Conservation (phyloP, 257 asterid genomes). For the Echites panduratus region DNA sequence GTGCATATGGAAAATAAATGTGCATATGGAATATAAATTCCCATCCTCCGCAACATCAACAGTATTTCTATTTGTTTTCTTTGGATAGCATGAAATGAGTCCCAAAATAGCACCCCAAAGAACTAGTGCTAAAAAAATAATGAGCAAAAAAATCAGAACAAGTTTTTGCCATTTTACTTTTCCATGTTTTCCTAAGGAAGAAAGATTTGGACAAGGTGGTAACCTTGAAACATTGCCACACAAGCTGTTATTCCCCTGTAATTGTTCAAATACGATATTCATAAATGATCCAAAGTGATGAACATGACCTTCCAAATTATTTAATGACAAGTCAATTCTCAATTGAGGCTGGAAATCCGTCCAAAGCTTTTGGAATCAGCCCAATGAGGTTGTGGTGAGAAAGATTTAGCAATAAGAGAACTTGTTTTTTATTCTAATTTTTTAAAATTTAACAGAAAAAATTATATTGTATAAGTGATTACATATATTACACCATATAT, state of each 20-base stretch:
- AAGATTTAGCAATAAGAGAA: slow-evolving; percentile 19
- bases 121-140: slow-evolving; percentile 4
- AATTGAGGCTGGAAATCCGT: slow-evolving; percentile 7
- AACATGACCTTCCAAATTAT: slow-evolving; percentile 15
- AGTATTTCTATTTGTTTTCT: neutral
- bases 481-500: too few relatives aligned
- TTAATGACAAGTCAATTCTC: slow-evolving; percentile 21
- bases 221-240: slow-evolving; percentile 16
- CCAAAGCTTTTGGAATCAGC: slow-evolving; percentile 19
- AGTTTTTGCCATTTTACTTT: neutral
- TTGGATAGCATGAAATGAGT: neutral
- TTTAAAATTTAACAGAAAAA: too few relatives aligned
- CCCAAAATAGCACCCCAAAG: neutral
- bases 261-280: slow-evolving; percentile 11
- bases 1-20: too few relatives aligned
- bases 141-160: slow-evolving; percentile 4
- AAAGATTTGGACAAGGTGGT: too few relatives aligned
- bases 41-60: too few relatives aligned
- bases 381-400: slow-evolving; percentile 34
- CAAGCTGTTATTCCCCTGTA: slow-evolving; percentile 26
- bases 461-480: too few relatives aligned
- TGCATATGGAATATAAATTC: too few relatives aligned
- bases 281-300: slow-evolving; percentile 23
- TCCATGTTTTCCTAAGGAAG: neutral
- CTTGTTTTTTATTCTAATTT: too few relatives aligned